Evolutionary conservation across 106 monocot species (phyloP).

Genomic region (Apostasia shenzhenica): DNA sequence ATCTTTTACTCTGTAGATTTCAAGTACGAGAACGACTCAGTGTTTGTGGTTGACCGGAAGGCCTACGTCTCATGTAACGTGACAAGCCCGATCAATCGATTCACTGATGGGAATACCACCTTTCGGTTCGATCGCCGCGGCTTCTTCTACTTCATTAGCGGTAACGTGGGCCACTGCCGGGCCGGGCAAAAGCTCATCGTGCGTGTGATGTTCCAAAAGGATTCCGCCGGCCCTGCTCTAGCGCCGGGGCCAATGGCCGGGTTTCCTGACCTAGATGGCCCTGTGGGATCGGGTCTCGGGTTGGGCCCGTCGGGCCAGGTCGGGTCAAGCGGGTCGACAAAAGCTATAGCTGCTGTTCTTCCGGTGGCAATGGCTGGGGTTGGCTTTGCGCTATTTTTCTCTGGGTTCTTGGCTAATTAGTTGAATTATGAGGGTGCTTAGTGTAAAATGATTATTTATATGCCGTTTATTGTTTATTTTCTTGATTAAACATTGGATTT

Average conservation of each 20-base stretch:
- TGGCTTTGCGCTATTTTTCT: too few species aligned
- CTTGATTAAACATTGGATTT: too few species aligned
- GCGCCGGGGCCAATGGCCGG: not conserved
- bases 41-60: slow-evolving; percentile 42
- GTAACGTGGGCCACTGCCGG: slow-evolving; percentile 42
- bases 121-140: slow-evolving; percentile 47
- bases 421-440: too few species aligned
- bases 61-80: slow-evolving; percentile 55
- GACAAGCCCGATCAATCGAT: slow-evolving; percentile 16
- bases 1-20: slow-evolving; percentile 36
- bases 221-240: not conserved
- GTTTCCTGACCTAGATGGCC: too few species aligned
- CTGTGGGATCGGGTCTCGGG: too few species aligned
- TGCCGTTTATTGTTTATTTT: too few species aligned
- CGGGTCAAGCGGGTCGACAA: not conserved
- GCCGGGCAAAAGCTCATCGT: slow-evolving; percentile 55
- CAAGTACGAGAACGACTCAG: slow-evolving; percentile 70
- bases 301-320: not conserved
- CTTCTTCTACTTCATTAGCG: slow-evolving; percentile 80
- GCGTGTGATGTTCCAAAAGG: slow-evolving; percentile 56
- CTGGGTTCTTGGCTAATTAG: too few species aligned
- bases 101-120: slow-evolving; percentile 37
- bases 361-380: too few species aligned
- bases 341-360: too few species aligned
- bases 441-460: too few species aligned